A percentile compares a stretch with the other conserved stretches of the same genome.
Conservation (phyloP, 2,329 filamentous ascomycete species). For the Aspergillus jensenii region DNA sequence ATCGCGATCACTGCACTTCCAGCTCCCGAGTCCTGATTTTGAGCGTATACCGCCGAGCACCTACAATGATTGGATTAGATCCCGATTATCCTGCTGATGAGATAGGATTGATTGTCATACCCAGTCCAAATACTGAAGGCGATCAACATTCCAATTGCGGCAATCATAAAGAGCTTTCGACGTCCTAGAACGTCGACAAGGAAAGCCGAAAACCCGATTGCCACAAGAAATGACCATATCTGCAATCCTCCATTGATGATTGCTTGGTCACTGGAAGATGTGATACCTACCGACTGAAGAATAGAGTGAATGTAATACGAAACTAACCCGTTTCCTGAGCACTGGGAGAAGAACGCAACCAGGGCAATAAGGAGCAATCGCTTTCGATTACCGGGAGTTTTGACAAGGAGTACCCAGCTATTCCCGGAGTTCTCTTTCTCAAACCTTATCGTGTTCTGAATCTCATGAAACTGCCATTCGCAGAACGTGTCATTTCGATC, state of each 20-base stretch:
- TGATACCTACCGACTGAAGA: slow-evolving; percentile 39
- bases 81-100: not conserved
- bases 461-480: slow-evolving; percentile 33
- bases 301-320: slow-evolving; percentile 42
- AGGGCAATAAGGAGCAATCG: slow-evolving; percentile 55
- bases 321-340: slow-evolving; percentile 53
- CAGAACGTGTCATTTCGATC: slow-evolving; percentile 33
- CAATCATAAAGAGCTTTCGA: slow-evolving; percentile 44
- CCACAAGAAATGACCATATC: slow-evolving; percentile 40
- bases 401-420: slow-evolving; percentile 40
- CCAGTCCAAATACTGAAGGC: slow-evolving; percentile 44
- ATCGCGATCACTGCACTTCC: slow-evolving; percentile 32
- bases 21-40: slow-evolving; percentile 24
- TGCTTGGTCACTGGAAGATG: slow-evolving; percentile 36
- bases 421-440: slow-evolving; percentile 49
- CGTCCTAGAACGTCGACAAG: slow-evolving; percentile 45
- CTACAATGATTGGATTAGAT: slow-evolving; percentile 16
- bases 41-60: slow-evolving; percentile 37
- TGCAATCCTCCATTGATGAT: slow-evolving; percentile 45
- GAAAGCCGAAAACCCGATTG: slow-evolving; percentile 35
- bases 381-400: slow-evolving; percentile 54
- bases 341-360: slow-evolving; percentile 58
- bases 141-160: slow-evolving; percentile 45
- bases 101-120: not conserved
- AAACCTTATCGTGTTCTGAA: slow-evolving; percentile 44